Evolutionary conservation across 768 basidiomycete genomes (phyloP).

Genomic region (Mycena haematopus): DNA sequence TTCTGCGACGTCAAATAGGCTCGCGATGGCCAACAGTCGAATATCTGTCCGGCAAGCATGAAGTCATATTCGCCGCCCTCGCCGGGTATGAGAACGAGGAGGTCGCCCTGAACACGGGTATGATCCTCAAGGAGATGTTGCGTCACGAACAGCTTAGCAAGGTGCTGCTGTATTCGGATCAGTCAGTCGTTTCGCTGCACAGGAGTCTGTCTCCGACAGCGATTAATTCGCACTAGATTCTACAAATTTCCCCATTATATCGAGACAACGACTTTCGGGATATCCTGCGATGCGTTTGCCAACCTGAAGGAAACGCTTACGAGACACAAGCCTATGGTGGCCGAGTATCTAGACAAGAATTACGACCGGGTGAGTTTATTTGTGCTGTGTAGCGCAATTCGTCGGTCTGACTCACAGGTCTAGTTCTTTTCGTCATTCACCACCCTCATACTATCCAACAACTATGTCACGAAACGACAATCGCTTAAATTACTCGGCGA

Average conservation of each 20-base stretch:
- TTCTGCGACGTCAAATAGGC: constrained; percentile 91
- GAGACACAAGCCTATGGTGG: constrained; percentile 97
- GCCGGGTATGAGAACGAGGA: constrained; percentile 96
- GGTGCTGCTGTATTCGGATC: constrained; percentile 89
- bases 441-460: constrained; percentile 88
- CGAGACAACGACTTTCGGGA: constrained; percentile 96
- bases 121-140: constrained; percentile 97
- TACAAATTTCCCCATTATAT: constrained; percentile 97
- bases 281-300: constrained; percentile 97
- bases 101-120: constrained; percentile 95
- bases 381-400: neutral
- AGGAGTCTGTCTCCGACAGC: constrained; percentile 14
- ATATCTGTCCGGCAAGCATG: constrained; percentile 80
- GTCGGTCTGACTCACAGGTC: constrained; percentile 18
- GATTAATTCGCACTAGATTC: constrained; percentile 61
- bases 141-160: constrained; percentile 90
- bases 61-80: constrained; percentile 80
- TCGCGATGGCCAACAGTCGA: constrained; percentile 96
- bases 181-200: constrained; percentile 61
- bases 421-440: constrained; percentile 98
- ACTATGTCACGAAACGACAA: constrained; percentile 99
- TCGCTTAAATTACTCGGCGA: constrained; percentile 98
- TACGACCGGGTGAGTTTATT: constrained; percentile 81
- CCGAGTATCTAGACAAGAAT: constrained; percentile 94
- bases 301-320: constrained; percentile 98